phyloP scores from a whole-genome alignment of 2,329 filamentous ascomycete species.

The Cytospora mali region DNA sequence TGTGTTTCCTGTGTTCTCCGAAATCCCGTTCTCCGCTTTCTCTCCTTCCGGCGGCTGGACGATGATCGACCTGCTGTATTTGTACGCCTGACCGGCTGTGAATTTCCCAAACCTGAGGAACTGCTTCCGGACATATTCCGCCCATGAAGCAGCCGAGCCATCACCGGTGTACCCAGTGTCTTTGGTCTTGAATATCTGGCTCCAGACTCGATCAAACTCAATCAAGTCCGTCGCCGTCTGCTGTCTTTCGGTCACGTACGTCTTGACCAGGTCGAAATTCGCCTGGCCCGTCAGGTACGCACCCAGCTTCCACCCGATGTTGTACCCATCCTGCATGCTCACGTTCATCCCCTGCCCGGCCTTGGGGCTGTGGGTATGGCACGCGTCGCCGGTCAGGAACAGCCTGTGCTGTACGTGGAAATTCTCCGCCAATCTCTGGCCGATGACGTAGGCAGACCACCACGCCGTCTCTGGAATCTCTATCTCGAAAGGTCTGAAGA shows the following conservation, averaged over 20 bases:
- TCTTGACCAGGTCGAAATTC: conserved; percentile 47
- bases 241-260: conserved; percentile 56
- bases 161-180: conserved; percentile 42
- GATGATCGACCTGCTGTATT: conserved; percentile 55
- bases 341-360: conserved; percentile 67
- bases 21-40: not conserved
- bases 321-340: conserved; percentile 64
- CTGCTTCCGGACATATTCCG: conserved; percentile 56
- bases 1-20: not conserved
- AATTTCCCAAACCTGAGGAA: conserved; percentile 61
- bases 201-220: conserved; percentile 59
- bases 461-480: conserved; percentile 58
- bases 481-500: conserved; percentile 58
- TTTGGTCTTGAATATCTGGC: conserved; percentile 54
- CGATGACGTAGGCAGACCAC: conserved; percentile 67
- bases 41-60: conserved; percentile 34
- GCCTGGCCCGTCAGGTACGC: conserved; percentile 50
- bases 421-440: conserved; percentile 60
- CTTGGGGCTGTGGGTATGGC: conserved; percentile 68
- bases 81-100: conserved; percentile 60
- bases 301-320: conserved; percentile 63
- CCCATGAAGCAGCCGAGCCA: conserved; percentile 11
- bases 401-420: conserved; percentile 61
- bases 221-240: conserved; percentile 60
- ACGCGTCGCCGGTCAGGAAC: conserved; percentile 66